Conservation (phyloP, 345 rosid genomes). For the rapeseed (Brassica napus) region DNA sequence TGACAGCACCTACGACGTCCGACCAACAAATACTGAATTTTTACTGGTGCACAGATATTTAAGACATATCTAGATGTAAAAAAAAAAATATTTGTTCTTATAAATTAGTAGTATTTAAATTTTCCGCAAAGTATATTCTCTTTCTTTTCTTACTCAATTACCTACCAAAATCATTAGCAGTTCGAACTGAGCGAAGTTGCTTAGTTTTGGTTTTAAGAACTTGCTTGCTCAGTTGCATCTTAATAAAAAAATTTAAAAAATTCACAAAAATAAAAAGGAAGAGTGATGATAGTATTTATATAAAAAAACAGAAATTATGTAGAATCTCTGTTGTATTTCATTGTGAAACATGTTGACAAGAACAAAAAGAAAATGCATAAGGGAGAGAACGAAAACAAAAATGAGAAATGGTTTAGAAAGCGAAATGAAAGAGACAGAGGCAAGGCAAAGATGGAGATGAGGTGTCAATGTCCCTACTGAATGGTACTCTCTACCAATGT, state of each 20-base stretch:
- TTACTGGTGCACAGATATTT: too few species aligned
- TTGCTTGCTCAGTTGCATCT: background rate
- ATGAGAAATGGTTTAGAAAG: conserved; percentile 22
- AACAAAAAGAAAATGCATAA: conserved; percentile 30
- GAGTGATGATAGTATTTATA: background rate
- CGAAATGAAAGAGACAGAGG: conserved; percentile 30
- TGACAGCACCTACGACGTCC: too few species aligned
- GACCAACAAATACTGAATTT: too few species aligned
- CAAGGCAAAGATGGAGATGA: conserved; percentile 30
- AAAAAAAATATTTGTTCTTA: background rate
- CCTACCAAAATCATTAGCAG: background rate
- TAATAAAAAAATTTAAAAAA: background rate
- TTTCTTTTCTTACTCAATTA: background rate
- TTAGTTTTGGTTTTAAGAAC: background rate
- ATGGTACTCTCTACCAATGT: conserved; percentile 30
- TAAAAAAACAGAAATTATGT: background rate
- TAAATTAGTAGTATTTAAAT: background rate
- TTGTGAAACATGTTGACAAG: conserved; percentile 26
- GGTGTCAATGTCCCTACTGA: conserved; percentile 39
- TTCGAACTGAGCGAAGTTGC: background rate
- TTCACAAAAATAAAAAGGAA: background rate
- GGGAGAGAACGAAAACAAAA: conserved; percentile 15
- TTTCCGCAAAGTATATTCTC: background rate
- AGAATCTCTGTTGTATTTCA: background rate
- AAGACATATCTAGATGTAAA: too few species aligned